phyloP scores from a whole-genome alignment of 2,329 filamentous ascomycete genomes.

The Apiospora sp. region DNA sequence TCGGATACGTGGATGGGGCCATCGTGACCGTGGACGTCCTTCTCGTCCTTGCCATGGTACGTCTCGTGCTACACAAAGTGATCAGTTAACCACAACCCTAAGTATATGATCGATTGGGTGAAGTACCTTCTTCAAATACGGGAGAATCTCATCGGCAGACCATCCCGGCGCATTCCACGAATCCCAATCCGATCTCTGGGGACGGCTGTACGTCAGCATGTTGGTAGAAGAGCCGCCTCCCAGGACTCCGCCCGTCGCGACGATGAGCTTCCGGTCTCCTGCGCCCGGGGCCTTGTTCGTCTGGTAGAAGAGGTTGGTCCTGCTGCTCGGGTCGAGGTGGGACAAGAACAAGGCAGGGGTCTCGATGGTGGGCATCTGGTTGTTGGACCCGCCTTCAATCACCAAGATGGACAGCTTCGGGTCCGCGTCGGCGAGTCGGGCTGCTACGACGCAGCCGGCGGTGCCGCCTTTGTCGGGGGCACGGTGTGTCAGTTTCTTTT shows the following conservation, averaged over 20 bases:
- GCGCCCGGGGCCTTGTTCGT: conserved; percentile 44
- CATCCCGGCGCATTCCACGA: conserved; percentile 40
- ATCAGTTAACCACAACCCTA: not conserved
- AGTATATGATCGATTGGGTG: accelerated
- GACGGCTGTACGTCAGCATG: conserved; percentile 52
- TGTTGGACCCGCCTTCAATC: conserved; percentile 26
- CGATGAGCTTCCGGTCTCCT: conserved; percentile 51
- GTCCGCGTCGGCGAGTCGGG: conserved; percentile 24
- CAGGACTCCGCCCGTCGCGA: conserved; percentile 53
- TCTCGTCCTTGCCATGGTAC: conserved; percentile 45
- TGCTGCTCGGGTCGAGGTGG: conserved; percentile 55
- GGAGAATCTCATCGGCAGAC: conserved; percentile 49
- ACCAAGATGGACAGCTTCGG: conserved; percentile 21
- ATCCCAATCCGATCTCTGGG: conserved; percentile 44
- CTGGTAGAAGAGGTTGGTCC: conserved; percentile 57
- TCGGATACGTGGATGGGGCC: conserved; percentile 59
- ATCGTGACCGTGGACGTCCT: conserved; percentile 52
- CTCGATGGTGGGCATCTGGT: conserved; percentile 27
- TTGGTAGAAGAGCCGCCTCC: conserved; percentile 64
- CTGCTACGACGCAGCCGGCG: conserved; percentile 22
- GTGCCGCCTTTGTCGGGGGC: conserved; percentile 4
- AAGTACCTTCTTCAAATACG: conserved; percentile 57
- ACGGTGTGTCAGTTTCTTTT: not conserved
- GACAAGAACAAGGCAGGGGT: conserved; percentile 58
- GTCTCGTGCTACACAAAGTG: conserved; percentile 37